Conservation (phyloP, 2,329 filamentous ascomycete genomes). For the Ophiostoma sp. region DNA sequence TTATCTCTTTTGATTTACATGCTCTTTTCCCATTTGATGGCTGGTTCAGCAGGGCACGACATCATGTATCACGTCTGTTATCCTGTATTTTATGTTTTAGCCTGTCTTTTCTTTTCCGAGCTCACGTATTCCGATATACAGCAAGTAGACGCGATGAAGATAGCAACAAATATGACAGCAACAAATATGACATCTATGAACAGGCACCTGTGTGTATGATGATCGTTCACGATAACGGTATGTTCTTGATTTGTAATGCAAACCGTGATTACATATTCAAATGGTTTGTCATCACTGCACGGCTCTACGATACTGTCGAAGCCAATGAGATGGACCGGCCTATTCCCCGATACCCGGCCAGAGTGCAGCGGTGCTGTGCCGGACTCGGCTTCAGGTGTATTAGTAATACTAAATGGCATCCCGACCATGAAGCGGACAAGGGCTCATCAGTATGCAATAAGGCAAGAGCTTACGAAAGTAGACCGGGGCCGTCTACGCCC, state of each 20-base stretch:
- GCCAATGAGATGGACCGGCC: not conserved
- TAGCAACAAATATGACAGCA: conserved; percentile 7
- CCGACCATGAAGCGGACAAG: no score
- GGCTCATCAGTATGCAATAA: no score
- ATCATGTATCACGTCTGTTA: not conserved
- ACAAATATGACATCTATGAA: conserved; percentile 10
- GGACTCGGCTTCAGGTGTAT: not conserved
- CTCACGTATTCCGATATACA: not conserved
- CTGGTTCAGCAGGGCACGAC: not conserved
- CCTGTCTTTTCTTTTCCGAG: not conserved
- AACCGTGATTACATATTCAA: not conserved
- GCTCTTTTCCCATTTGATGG: not conserved
- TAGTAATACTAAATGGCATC: not conserved
- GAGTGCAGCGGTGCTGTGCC: not conserved
- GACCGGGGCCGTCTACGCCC: no score
- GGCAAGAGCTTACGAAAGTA: no score
- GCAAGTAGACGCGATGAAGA: not conserved
- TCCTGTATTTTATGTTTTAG: not conserved
- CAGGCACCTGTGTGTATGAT: not conserved
- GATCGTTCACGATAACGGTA: not conserved
- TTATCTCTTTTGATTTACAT: not conserved
- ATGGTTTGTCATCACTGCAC: not conserved
- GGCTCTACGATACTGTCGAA: not conserved
- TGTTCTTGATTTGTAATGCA: not conserved
- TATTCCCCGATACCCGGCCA: not conserved